Base-by-base conservation (phyloP, 2,329 filamentous ascomycete genomes). In the Diplodia sapinea region DNA sequence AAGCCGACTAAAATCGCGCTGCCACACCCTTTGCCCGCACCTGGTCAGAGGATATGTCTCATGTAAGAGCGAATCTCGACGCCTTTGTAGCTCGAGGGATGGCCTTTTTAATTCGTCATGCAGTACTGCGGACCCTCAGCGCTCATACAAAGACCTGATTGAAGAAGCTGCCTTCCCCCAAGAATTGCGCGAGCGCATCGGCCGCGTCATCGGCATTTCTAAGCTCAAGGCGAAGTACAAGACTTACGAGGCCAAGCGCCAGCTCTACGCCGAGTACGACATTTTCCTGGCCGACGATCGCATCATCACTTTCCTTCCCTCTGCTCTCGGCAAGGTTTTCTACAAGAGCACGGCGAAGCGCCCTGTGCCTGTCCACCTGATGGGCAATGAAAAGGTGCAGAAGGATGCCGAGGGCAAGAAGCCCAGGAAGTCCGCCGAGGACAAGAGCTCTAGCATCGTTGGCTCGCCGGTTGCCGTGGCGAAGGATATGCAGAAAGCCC, bases 201-300 rank as follows among this genome's bases (percentile, higher is more conserved):
- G 79, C 64, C 81, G 86, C 1, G 85, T 99, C 55, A 90, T 98
- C 74, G 93, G 93, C 73, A 82, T 94, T 72, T 85, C 86, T 74
- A 96, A 98, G 80, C 84, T 99, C 73, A 94, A 94, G 82, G 86
- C 89, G 73, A 94, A 95, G 82, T 97, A 91, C 85, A 89, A 91
- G 83, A 88, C 91, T 69, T 99, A 92, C 80, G 95, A 99, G 82
- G 38, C 57, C 11, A 89, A 92, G 79, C 86, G 95, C 71, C 92
- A 95, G 79, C 86, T 99, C 43, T 87, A 90, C 70, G 83, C 88
- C 54, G 92, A 97, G 79, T 93, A 97, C 79, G 95, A 98, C 77
- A 83, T 98, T 67, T 98, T 99, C 82, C 85, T 99, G 68, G 94
- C 91, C 64, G 95, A 99, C 78, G 92, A 97, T 76, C 86, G 95